phyloP scores from a whole-genome alignment of 169 alveolate species.

The Ichthyophthirius multifiliis region DNA sequence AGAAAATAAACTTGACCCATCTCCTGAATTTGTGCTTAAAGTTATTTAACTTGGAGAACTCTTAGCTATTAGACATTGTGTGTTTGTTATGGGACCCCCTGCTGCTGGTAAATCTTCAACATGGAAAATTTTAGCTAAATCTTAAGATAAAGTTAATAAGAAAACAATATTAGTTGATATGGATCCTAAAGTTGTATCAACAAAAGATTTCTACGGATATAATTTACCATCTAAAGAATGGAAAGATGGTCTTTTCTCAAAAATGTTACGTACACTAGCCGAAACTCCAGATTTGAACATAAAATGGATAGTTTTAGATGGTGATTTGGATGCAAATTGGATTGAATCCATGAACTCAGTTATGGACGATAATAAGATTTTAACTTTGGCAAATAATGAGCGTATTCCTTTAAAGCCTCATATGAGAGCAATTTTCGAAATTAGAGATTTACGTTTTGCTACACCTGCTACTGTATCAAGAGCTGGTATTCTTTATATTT shows the following conservation, averaged over 20 bases:
- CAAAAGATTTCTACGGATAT: conserved; percentile 93
- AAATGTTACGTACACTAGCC: conserved; percentile 87
- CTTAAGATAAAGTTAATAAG: conserved; percentile 89
- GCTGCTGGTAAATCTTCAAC: conserved; percentile 94
- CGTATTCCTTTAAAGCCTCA: conserved; percentile 94
- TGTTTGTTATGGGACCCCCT: conserved; percentile 96
- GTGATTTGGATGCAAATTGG: conserved; percentile 97
- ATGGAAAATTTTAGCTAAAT: conserved; percentile 93
- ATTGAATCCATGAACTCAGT: conserved; percentile 95
- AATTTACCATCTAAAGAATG: conserved; percentile 91
- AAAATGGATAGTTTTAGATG: conserved; percentile 94
- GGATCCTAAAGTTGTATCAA: conserved; percentile 88
- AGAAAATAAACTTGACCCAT: conserved; percentile 74
- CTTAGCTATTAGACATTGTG: conserved; percentile 94
- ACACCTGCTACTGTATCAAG: conserved; percentile 97
- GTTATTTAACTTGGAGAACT: conserved; percentile 92
- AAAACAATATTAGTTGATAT: conserved; percentile 91
- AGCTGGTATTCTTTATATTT: conserved; percentile 94
- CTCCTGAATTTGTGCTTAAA: conserved; percentile 88
- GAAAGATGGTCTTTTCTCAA: conserved; percentile 93
- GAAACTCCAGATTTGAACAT: conserved; percentile 85
- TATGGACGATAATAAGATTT: conserved; percentile 95
- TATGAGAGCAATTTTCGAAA: conserved; percentile 96
- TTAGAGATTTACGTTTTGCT: conserved; percentile 95
- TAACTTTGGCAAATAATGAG: conserved; percentile 94